These are phyloP conservation scores for Eucalyptus microcorys DNA, from an alignment of 345 rosid genomes.

Conservation along the genomic window DNA sequence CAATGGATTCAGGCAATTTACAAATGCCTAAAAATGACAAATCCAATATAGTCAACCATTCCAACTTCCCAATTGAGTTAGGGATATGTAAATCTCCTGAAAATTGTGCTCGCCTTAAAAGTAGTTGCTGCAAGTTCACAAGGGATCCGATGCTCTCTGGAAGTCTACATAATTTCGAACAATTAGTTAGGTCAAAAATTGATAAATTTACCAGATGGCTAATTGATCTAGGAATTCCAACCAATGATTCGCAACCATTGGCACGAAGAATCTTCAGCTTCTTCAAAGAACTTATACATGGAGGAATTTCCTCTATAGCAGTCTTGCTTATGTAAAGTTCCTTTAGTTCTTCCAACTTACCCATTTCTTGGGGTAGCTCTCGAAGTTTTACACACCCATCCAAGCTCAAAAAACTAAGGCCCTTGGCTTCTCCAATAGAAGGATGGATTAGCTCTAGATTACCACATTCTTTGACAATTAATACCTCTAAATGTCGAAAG, in stretches of 20 bases:
- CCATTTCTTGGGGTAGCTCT: not conserved
- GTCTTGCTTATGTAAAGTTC: accelerated
- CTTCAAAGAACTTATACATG: not conserved
- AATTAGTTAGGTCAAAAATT: accelerated
- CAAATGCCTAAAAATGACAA: not conserved
- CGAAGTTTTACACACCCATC: accelerated
- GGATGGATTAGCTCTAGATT: not conserved
- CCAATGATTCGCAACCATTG: accelerated
- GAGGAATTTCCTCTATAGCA: not conserved
- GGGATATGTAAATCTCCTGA: accelerated
- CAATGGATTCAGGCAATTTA: not conserved
- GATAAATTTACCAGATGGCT: not conserved
- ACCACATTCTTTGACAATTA: accelerated
- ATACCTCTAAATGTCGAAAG: not conserved
- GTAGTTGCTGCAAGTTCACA: accelerated
- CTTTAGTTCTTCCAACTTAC: not conserved
- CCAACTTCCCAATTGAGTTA: not conserved
- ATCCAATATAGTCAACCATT: not conserved
- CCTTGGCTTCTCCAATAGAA: not conserved
- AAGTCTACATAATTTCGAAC: accelerated
- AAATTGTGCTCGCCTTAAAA: accelerated
- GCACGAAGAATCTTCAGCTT: accelerated
- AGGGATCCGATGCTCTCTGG: not conserved
- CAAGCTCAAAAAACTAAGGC: accelerated
- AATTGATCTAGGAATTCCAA: accelerated